A percentile compares a stretch with the other conserved stretches of the same genome.
phyloP scores from a whole-genome alignment of 495 filamentous ascomycete genomes.

The Penicillium macrosclerotiorum region DNA sequence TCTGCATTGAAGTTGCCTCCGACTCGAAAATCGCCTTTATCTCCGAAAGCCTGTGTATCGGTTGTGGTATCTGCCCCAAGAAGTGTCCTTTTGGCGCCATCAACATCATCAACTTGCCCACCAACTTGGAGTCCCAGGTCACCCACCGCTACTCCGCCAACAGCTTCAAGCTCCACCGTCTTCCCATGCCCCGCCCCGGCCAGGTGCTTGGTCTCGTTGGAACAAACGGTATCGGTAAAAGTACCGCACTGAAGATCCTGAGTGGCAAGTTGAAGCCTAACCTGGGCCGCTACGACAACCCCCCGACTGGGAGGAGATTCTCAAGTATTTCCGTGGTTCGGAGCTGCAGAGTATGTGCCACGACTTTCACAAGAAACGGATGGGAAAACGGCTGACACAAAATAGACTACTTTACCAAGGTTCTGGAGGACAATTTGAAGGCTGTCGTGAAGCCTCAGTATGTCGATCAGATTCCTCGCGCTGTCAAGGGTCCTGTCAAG shows the following conservation, averaged over 20 bases:
- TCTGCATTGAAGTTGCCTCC: constrained; percentile 90
- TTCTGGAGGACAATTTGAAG: constrained; percentile 93
- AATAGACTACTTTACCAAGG: constrained; percentile 97
- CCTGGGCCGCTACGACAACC: constrained; percentile 89
- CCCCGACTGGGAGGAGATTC: constrained; percentile 99
- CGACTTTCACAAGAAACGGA: too few relatives aligned
- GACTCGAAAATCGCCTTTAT: constrained; percentile 97
- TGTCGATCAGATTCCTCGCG: constrained; percentile 94
- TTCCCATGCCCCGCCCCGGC: constrained; percentile 92
- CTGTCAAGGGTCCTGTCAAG: constrained; percentile 75
- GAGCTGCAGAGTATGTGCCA: constrained; percentile 89
- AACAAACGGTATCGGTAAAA: constrained; percentile 99
- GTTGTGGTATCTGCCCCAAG: constrained; percentile 98
- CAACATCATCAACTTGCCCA: constrained; percentile 98
- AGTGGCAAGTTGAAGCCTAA: constrained; percentile 98
- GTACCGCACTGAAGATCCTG: constrained; percentile 95
- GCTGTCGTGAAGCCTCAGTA: constrained; percentile 99
- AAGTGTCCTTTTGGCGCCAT: constrained; percentile 99
- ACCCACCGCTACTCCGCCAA: constrained; percentile 98
- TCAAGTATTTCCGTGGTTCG: constrained; percentile 96
- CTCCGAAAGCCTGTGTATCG: constrained; percentile 90
- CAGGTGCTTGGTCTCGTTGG: constrained; percentile 97
- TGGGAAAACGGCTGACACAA: not conserved
- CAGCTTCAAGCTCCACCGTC: constrained; percentile 97
- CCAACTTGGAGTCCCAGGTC: constrained; percentile 95